Evolutionary conservation across 441 rosid genomes (phyloP), one percentile per base, ranked within the genome.

Genomic region (Pelargonium citronellum): DNA sequence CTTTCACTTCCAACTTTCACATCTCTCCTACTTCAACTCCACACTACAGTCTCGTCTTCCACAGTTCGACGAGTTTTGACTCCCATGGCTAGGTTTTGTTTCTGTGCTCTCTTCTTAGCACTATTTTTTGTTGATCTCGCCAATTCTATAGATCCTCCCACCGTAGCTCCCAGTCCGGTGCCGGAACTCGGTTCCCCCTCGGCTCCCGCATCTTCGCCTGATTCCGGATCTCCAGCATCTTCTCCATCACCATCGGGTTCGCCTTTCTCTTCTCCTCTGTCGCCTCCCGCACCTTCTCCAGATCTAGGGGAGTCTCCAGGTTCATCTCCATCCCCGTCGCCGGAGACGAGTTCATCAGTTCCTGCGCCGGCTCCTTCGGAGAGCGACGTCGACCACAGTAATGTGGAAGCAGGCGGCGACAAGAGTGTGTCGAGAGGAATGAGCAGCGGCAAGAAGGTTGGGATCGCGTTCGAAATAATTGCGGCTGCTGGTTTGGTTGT

Each of bases 71-170:
- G 37, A 30, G 37, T 4, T 30, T 30, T 30, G 0, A 3, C 60
- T 53, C 17, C 60, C 5, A 53, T 53, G 60, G 60, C 60, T 53
- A 53, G 60, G 3, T 2, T 53, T 15, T 16, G 60, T 53, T 53
- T 53, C 17, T 53, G 60, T 8, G 60, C 60, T 53, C 60, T 53
- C 60, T 53, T 53, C 60, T 5, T 53, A 53, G 60, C 60, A 53
- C 6, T 53, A 17, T 16, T 53, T 19, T 15, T 53, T 16, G 60
- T 15, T n/a, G 60, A 53, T 53, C 20, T 53, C 60, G 60, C 60
- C 20, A 8, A 15, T 15, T 53, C 60, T 53, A 9, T 1, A 53
- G 22, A 53, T 15, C 60, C 60, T 53, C 60, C 60, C 60, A 53
- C 60, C 60, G 60, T 53, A 1, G 60, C 60, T 53, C 60, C 60